Evolutionary conservation across 371 early-diverging fungal species (phyloP).

Genomic region (Umbelopsis sp.): DNA sequence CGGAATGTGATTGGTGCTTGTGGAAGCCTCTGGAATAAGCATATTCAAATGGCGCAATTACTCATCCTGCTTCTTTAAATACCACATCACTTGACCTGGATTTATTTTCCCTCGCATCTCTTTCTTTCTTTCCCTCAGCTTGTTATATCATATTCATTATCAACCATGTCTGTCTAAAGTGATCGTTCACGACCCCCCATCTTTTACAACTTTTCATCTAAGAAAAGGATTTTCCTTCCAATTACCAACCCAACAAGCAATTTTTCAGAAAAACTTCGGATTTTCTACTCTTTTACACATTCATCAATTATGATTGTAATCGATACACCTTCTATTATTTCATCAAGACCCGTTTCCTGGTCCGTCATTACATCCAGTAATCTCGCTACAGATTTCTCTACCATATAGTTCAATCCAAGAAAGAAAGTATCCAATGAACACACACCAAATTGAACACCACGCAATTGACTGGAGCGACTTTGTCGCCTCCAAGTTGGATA

Average conservation of each 20-base stretch:
- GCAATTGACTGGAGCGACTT: conserved; percentile 15
- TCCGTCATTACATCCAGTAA: conserved; percentile 17
- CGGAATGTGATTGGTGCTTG: neutral
- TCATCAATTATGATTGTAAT: conserved; percentile 11
- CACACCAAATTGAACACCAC: neutral
- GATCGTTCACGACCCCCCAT: neutral
- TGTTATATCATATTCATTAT: neutral
- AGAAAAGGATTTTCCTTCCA: neutral
- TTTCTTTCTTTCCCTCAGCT: neutral
- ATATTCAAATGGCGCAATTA: neutral
- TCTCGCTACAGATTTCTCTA: neutral
- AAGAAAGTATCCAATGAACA: neutral
- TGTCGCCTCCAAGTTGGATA: conserved; percentile 34
- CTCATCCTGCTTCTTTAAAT: neutral
- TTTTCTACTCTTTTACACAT: neutral
- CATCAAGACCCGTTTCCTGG: conserved; percentile 16
- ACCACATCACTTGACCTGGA: conserved; percentile 1
- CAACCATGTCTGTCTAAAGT: conserved; percentile 2
- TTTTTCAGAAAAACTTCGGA: neutral
- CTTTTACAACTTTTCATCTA: neutral
- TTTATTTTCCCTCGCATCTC: neutral
- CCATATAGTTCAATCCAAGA: conserved; percentile 4
- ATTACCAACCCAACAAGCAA: neutral
- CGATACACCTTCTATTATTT: neutral
- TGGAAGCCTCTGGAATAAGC: neutral